Base-by-base conservation (phyloP, 2,329 filamentous ascomycete genomes). In the Trichoderma sp. region DNA sequence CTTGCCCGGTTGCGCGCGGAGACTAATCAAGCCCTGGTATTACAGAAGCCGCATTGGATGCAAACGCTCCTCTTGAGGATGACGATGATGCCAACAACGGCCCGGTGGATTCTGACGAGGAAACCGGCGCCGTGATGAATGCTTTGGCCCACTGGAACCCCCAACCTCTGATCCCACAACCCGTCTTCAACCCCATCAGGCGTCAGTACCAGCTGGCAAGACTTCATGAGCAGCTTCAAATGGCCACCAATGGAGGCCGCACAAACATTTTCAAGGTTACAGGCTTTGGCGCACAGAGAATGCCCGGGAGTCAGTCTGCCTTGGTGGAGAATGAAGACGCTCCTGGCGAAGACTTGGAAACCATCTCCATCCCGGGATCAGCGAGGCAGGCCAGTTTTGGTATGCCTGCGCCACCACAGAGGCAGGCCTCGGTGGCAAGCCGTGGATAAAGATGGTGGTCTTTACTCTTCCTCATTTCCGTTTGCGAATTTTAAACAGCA, bases 51-150 rank as follows among this genome's bases (percentile, higher is more conserved):
- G 94, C 94, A 46, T 91, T 99, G 73, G 94, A 98, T 78, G 95
- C 96, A 68, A 97, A 96, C 78, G 94, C 94, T 1, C 94, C 94
- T 2, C 81, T 96, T 21, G 93, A 95, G 74, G 94, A 97, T 71
- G 92, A 95, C 70, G 87, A 94, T 74, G 93, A 96, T 58, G 87
- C 87, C 68, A 92, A 93, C 70, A 89, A 89, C 6, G 92, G 89
- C 3, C 91, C 93, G 1, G 88, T 99, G 46, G 96, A 99, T 79
- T 96, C 92, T 2, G 96, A 99, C 77, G 96, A 98, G 82, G 96
- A 99, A 80, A 93, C 93, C 61, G 90, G 94, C 59, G 86, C 91
- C 0, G 92, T 98, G 63, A 97, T 98, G 93, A 84, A 87, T 37
- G 92, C 92, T 8, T 86, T 95, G 66, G 84, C 89, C 28, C 88